These are phyloP conservation scores for Botrytis tulipae DNA, from an alignment of 2,329 filamentous ascomycete genomes.

Conservation along the genomic window DNA sequence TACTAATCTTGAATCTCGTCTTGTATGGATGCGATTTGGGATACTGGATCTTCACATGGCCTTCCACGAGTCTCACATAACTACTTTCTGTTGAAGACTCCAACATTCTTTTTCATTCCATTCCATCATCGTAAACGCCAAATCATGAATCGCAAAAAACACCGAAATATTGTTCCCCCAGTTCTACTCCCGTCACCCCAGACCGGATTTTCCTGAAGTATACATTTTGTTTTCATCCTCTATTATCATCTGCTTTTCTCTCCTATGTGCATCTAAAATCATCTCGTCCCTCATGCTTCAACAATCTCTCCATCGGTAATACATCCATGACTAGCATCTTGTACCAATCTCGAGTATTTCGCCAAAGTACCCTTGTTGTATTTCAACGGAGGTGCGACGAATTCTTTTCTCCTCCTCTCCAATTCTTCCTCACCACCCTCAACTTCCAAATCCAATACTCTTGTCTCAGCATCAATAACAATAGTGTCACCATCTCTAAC, in stretches of 20 bases:
- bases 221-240: neutral
- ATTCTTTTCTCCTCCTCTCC: constrained; percentile 49
- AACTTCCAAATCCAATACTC: constrained; percentile 52
- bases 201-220: neutral
- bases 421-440: constrained; percentile 39
- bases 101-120: neutral
- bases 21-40: neutral
- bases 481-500: constrained; percentile 58
- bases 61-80: neutral
- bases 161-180: neutral
- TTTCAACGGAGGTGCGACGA: constrained; percentile 53
- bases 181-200: neutral
- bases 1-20: neutral
- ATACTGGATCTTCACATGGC: neutral
- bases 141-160: neutral
- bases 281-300: neutral
- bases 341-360: constrained; percentile 55
- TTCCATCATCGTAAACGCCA: neutral
- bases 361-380: constrained; percentile 58
- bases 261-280: too few relatives aligned
- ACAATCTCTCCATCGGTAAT: constrained; percentile 50
- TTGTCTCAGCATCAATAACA: constrained; percentile 57
- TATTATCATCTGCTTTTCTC: neutral
- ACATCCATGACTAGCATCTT: constrained; percentile 57
- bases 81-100: neutral